A percentile compares a stretch with the other conserved stretches of the same genome.
Conservation (phyloP, 805 yeast species). For the Jamesozyma hellenica region DNA sequence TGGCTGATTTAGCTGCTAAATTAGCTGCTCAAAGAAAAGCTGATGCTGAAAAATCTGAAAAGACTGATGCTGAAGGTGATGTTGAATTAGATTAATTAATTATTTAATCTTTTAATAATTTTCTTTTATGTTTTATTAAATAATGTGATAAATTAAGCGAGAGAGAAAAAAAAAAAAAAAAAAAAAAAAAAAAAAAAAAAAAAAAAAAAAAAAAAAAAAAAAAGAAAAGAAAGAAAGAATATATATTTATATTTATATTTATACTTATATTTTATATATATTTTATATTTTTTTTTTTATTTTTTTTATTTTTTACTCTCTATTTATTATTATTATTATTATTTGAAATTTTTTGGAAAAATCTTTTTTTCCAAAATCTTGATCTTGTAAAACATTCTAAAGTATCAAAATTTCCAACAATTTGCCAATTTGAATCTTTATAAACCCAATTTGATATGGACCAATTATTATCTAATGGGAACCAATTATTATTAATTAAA, state of each 20-base stretch:
- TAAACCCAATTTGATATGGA: constrained; percentile 18
- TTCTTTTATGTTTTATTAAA: too few species aligned
- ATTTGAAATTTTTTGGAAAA: constrained; percentile 10
- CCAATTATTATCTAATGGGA: constrained; percentile 26
- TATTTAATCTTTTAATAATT: background rate
- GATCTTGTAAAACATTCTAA: constrained; percentile 22
- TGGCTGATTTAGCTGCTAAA: constrained; percentile 74
- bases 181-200: too few species aligned
- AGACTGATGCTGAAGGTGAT: constrained; percentile 33
- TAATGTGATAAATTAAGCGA: too few species aligned
- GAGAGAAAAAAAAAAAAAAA: too few species aligned
- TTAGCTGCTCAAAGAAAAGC: constrained; percentile 63
- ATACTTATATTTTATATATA: background rate
- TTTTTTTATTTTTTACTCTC: too few species aligned
- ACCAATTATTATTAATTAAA: constrained; percentile 14
- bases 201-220: too few species aligned
- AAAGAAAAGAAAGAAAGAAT: too few species aligned
- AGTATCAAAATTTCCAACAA: constrained; percentile 18
- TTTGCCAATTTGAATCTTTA: constrained; percentile 21
- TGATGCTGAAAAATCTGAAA: constrained; percentile 25
- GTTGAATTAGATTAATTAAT: constrained; percentile 27
- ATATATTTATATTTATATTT: background rate
- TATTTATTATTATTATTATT: too few species aligned
- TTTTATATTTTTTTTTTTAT: too few species aligned
- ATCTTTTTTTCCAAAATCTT: constrained; percentile 18